Percentiles rank a stretch among this genome's conserved stretches.
phyloP scores from a whole-genome alignment of 495 filamentous ascomycete species.

The Xylaria palmicola region DNA sequence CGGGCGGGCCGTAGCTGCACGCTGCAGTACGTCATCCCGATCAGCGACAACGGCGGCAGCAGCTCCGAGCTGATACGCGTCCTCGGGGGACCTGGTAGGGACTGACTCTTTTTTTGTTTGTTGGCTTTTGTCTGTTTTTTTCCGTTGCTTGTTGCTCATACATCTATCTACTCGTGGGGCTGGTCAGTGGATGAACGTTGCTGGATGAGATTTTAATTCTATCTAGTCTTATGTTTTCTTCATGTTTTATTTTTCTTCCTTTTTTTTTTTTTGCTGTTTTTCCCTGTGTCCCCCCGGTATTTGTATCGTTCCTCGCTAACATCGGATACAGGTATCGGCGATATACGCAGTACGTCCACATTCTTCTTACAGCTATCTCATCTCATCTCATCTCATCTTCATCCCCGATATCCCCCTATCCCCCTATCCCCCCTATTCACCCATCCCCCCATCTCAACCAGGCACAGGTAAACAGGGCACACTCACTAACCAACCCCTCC shows the following conservation, averaged over 20 bases:
- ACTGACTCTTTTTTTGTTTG: not conserved
- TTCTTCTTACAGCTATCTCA: too few relatives aligned
- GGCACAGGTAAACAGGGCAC: too few relatives aligned
- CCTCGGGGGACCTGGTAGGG: slow-evolving; percentile 73
- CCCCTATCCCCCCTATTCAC: too few relatives aligned
- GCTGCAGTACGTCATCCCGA: slow-evolving; percentile 85
- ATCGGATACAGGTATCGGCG: slow-evolving; percentile 66
- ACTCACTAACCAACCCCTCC: slow-evolving; percentile 1
- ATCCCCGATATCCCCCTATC: not conserved
- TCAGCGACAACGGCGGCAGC: slow-evolving; percentile 92
- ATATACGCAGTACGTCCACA: slow-evolving; percentile 72
- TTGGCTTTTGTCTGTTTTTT: not conserved
- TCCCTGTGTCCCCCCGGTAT: not conserved
- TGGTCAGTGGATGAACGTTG: too few relatives aligned
- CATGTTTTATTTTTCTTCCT: not conserved
- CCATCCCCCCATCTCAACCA: not conserved
- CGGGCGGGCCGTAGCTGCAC: slow-evolving; percentile 66
- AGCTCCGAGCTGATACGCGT: slow-evolving; percentile 90
- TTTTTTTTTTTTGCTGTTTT: not conserved
- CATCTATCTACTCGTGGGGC: not conserved
- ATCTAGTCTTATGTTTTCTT: not conserved
- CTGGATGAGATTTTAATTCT: too few relatives aligned
- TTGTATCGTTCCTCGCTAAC: not conserved
- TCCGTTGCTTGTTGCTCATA: not conserved
- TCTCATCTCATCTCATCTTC: not conserved